phyloP scores from a whole-genome alignment of 83 land plant genomes.

The Picea abies region DNA sequence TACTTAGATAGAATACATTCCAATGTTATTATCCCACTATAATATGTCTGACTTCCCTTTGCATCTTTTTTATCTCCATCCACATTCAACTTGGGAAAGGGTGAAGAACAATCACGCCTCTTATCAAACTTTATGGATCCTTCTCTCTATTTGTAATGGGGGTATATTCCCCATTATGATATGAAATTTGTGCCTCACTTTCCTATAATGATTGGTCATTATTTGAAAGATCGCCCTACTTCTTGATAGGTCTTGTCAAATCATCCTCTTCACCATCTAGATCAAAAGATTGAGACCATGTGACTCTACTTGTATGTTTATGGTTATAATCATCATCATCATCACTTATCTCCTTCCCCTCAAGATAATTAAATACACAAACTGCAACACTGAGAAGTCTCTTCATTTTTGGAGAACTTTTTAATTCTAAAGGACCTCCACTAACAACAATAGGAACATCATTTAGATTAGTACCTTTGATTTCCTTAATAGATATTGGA shows the following conservation, averaged over 20 bases:
- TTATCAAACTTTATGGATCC: constrained; percentile 44
- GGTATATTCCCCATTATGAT: constrained; percentile 21
- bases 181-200: constrained; percentile 44
- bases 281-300: constrained; percentile 66
- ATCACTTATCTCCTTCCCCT: constrained; percentile 74
- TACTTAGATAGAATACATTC: too few species aligned
- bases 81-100: constrained; percentile 28
- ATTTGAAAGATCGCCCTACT: constrained; percentile 41
- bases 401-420: too few species aligned
- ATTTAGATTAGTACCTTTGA: too few species aligned
- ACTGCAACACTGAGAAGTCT: too few species aligned
- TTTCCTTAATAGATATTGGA: too few species aligned
- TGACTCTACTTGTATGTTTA: constrained; percentile 87
- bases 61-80: constrained; percentile 36
- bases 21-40: too few species aligned
- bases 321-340: constrained; percentile 98
- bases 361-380: too few species aligned
- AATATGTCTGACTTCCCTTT: constrained; percentile 39
- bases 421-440: too few species aligned
- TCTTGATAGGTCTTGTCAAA: constrained; percentile 38
- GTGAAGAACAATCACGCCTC: constrained; percentile 28
- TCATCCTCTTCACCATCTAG: constrained; percentile 38
- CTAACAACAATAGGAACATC: too few species aligned
- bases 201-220: constrained; percentile 53
- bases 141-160: constrained; percentile 29